Evolutionary conservation across 2,329 filamentous ascomycete genomes (phyloP), one percentile per base, ranked within the genome.

Genomic region (Myriosclerotinia duriaeana): DNA sequence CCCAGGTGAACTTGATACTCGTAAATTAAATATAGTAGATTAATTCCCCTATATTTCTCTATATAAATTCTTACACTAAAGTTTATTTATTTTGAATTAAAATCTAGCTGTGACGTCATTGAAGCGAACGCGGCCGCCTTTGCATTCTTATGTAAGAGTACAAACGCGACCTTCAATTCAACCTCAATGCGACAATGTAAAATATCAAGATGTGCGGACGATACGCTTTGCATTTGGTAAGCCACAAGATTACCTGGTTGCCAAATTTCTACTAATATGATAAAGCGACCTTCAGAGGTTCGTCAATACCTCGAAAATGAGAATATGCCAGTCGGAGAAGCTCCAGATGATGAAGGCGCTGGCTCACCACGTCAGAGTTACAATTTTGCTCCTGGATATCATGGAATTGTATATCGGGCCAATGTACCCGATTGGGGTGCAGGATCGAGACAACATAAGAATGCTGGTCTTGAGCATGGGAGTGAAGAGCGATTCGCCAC

Each of bases 371-470:
- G 90, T 48, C 90, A 92, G 75, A 92, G 86, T 46, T 97, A 96
- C 80, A 98, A 98, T 77, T 96, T 99, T 76, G 92, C 94, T 0
- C 95, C 95, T 0, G 91, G 93, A 0, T 91, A 92, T 69, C 84
- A 90, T 74, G 94, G 95, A 44, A 82, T 95, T 34, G 91, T 98
- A 36, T 97, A 96, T 76, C 87, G 93, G 67, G 92, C 92, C 44
- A 87, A 92, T 62, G 84, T 85, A 7, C 83, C 87, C 15, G 87
- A 89, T 67, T 80, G 80, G 69, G 86, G 86, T n/a, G 82, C 83
- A 17, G 82, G 83, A 0, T 77, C 78, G 20, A 72, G 65, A 62
- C 67, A 66, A 40, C 69, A 69, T 64, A 69, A 72, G 34, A 65
- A 72, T 50, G 70, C 72, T 54, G 67, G 73, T 71, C 66, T 70